phyloP scores from a whole-genome alignment of 768 basidiomycete species.

The Leccinum ochraceum region DNA sequence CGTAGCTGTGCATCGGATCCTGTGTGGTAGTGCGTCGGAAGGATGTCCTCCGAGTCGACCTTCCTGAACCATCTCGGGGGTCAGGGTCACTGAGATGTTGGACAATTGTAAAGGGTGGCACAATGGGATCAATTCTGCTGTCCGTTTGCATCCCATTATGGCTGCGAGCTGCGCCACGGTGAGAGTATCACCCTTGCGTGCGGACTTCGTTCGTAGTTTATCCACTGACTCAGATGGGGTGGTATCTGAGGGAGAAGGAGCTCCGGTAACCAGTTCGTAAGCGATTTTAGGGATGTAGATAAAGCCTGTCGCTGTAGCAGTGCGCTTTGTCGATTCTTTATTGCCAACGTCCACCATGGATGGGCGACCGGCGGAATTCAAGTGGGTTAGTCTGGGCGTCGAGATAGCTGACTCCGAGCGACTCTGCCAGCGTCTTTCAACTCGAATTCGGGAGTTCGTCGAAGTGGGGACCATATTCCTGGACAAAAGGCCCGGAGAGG shows the following conservation, averaged over 20 bases:
- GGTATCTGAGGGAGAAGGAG: slow-evolving; percentile 6
- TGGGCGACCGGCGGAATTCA: slow-evolving; percentile 69
- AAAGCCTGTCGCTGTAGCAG: slow-evolving; percentile 72
- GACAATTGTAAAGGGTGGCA: slow-evolving; percentile 84
- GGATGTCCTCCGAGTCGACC: not conserved
- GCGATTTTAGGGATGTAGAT: slow-evolving; percentile 69
- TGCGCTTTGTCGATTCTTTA: slow-evolving; percentile 62
- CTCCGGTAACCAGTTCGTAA: slow-evolving; percentile 58
- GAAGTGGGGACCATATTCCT: not conserved
- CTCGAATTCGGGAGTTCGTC: not conserved
- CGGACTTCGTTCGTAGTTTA: slow-evolving; percentile 49
- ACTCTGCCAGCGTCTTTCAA: slow-evolving; percentile 27
- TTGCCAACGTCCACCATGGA: slow-evolving; percentile 81
- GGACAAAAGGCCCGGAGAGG: not conserved
- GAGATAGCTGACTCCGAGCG: slow-evolving; percentile 4
- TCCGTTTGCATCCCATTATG: slow-evolving; percentile 86
- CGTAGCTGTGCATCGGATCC: slow-evolving; percentile 63
- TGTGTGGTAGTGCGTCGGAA: slow-evolving; percentile 35
- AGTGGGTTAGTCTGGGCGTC: slow-evolving; percentile 56
- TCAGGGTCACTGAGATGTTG: slow-evolving; percentile 64
- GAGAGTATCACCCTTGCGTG: slow-evolving; percentile 67
- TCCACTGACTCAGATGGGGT: slow-evolving; percentile 21
- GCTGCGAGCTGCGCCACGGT: slow-evolving; percentile 82
- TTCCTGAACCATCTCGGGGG: slow-evolving; percentile 39
- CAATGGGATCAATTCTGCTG: slow-evolving; percentile 79